Evolutionary conservation across 768 basidiomycete genomes (phyloP).

Genomic region (Termitomyces sp.): DNA sequence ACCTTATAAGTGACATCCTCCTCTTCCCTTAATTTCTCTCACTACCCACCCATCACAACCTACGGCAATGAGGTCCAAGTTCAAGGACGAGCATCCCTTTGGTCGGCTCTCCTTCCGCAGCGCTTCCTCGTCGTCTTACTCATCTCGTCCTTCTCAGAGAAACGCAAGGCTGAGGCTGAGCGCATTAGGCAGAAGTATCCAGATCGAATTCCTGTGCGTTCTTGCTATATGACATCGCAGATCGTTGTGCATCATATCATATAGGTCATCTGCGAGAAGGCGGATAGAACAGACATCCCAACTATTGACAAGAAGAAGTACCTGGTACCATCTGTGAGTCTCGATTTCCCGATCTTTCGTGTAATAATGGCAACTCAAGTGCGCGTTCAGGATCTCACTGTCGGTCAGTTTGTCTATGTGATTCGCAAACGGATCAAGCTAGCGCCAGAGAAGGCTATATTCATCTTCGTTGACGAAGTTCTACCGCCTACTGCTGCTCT

Average conservation of each 20-base stretch:
- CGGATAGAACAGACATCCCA: constrained; percentile 96
- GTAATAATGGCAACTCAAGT: neutral
- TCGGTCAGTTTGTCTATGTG: constrained; percentile 99
- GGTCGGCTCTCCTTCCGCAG: constrained; percentile 49
- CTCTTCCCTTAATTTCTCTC: neutral
- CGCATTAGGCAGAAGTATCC: constrained; percentile 98
- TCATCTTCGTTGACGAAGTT: constrained; percentile 99
- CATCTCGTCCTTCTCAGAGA: constrained; percentile 58
- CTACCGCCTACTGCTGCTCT: constrained; percentile 96
- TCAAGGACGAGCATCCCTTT: constrained; percentile 99
- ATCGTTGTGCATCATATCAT: constrained; percentile 9
- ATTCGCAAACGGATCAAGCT: constrained; percentile 99
- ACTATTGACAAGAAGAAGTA: constrained; percentile 99
- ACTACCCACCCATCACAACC: constrained; percentile 2
- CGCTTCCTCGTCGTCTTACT: constrained; percentile 24
- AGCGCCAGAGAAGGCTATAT: constrained; percentile 99
- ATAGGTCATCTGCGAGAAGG: constrained; percentile 99
- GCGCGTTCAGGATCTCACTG: constrained; percentile 76
- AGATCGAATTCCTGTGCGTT: constrained; percentile 92
- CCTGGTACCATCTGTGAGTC: constrained; percentile 87
- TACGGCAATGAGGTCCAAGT: constrained; percentile 80
- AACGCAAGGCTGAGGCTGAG: constrained; percentile 99
- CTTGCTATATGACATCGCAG: constrained; percentile 1
- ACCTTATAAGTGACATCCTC: constrained; percentile 14
- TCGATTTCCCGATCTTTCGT: constrained; percentile 6